Evolutionary conservation across 208 protist species (phyloP).

Genomic region (Novymonas esmeraldas): DNA sequence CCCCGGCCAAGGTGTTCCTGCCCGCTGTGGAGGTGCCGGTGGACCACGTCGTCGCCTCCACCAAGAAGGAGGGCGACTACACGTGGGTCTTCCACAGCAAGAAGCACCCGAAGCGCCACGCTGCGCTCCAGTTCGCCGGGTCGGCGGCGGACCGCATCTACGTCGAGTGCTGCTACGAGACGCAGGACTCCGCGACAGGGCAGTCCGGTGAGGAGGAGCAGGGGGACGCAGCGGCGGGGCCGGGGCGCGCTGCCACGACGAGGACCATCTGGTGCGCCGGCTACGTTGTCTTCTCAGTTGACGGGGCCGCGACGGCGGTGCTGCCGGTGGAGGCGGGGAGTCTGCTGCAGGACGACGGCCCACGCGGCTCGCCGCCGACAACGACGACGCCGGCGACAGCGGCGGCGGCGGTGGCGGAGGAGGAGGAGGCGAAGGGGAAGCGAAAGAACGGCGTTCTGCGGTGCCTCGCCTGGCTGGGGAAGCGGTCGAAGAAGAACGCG

Average conservation of each 20-base stretch:
- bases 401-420: no score
- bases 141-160: slow-evolving; percentile 56
- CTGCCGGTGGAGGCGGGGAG: slow-evolving; percentile 49
- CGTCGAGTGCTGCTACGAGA: slow-evolving; percentile 84
- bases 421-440: neutral
- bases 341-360: slow-evolving; percentile 36
- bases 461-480: neutral
- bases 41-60: slow-evolving; percentile 30
- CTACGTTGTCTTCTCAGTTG: slow-evolving; percentile 48
- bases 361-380: no score
- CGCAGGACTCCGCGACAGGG: slow-evolving; percentile 2
- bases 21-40: slow-evolving; percentile 61
- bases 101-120: slow-evolving; percentile 17
- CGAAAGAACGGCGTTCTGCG: neutral
- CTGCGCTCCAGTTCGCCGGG: slow-evolving; percentile 43
- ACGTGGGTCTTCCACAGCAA: slow-evolving; percentile 67
- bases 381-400: neutral
- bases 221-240: neutral
- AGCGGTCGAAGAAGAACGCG: slow-evolving; percentile 22
- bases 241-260: slow-evolving; percentile 4
- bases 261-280: slow-evolving; percentile 56
- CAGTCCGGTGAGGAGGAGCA: neutral
- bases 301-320: slow-evolving; percentile 30
- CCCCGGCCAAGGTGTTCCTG: slow-evolving; percentile 54
- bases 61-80: slow-evolving; percentile 40